These are phyloP conservation scores for Ogataea paradorogensis DNA, from an alignment of 805 yeast genomes.

Conservation along the genomic window DNA sequence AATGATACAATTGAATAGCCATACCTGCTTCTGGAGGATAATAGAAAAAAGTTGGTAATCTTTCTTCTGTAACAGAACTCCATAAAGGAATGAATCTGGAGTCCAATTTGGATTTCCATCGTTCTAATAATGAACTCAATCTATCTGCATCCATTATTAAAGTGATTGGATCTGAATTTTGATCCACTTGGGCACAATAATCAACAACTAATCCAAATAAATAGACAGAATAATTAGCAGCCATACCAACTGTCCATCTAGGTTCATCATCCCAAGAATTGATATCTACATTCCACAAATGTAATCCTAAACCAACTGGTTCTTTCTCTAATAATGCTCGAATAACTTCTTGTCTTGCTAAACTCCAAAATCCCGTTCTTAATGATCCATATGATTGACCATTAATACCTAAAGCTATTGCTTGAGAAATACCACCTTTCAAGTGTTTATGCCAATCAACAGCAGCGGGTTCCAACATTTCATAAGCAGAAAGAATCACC, in stretches of 20 bases:
- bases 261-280: conserved; percentile 5
- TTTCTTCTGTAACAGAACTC: conserved; percentile 7
- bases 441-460: conserved; percentile 16
- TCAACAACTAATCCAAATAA: background rate
- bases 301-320: background rate
- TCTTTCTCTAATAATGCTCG: conserved; percentile 1
- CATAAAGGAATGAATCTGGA: conserved; percentile 9
- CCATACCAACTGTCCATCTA: background rate
- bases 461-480: conserved; percentile 14
- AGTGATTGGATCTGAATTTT: background rate
- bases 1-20: conserved; percentile 13
- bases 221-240: conserved; percentile 11
- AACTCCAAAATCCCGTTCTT: conserved; percentile 14
- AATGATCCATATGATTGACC: conserved; percentile 5
- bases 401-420: conserved; percentile 5
- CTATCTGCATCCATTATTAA: conserved; percentile 5
- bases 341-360: background rate
- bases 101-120: conserved; percentile 12
- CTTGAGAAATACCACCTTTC: conserved; percentile 14
- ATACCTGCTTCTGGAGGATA: conserved; percentile 13
- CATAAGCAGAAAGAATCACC: conserved; percentile 13
- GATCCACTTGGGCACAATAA: background rate
- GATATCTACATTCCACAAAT: background rate
- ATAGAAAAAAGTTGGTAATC: conserved; percentile 7
- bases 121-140: conserved; percentile 5